Conservation (phyloP, 2,329 filamentous ascomycete genomes). For the Chaetomium sp. region DNA sequence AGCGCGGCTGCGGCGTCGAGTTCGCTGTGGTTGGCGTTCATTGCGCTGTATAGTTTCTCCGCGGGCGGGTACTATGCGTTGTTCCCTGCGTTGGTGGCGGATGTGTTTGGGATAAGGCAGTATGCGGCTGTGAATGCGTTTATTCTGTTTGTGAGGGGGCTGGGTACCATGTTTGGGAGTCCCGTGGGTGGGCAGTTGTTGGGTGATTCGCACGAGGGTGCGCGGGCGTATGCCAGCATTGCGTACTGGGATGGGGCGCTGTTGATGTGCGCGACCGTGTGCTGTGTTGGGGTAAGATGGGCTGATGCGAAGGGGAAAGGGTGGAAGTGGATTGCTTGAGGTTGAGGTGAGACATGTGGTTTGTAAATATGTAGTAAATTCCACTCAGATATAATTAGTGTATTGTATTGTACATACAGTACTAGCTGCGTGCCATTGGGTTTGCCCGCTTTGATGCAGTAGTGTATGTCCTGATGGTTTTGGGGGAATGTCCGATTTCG, state of each 20-base stretch:
- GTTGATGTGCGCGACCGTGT: constrained; percentile 33
- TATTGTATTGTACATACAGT: too few relatives aligned
- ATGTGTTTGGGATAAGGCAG: constrained; percentile 41
- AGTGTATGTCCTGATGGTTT: too few relatives aligned
- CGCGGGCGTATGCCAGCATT: constrained; percentile 32
- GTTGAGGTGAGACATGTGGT: too few relatives aligned
- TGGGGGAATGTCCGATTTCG: too few relatives aligned
- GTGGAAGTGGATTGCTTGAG: constrained; percentile 35
- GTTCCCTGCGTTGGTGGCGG: constrained; percentile 41
- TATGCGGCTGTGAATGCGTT: constrained; percentile 43
- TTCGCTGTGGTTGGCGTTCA: constrained; percentile 36
- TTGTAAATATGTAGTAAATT: too few relatives aligned
- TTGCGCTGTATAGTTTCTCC: constrained; percentile 37
- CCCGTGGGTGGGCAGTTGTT: constrained; percentile 39
- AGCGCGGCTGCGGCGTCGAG: constrained; percentile 19
- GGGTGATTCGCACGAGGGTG: constrained; percentile 24
- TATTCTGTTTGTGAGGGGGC: constrained; percentile 38
- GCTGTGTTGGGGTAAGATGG: constrained; percentile 37
- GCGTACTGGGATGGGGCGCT: constrained; percentile 38
- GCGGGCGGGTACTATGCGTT: constrained; percentile 40
- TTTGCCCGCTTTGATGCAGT: too few relatives aligned
- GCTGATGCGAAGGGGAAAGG: constrained; percentile 17
- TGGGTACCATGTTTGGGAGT: constrained; percentile 39
- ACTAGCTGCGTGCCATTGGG: too few relatives aligned
- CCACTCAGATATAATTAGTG: too few relatives aligned